Evolutionary conservation across 148 eudicot genomes (phyloP), one percentile per base, ranked within the genome.

Genomic region (Nyssa sinensis): DNA sequence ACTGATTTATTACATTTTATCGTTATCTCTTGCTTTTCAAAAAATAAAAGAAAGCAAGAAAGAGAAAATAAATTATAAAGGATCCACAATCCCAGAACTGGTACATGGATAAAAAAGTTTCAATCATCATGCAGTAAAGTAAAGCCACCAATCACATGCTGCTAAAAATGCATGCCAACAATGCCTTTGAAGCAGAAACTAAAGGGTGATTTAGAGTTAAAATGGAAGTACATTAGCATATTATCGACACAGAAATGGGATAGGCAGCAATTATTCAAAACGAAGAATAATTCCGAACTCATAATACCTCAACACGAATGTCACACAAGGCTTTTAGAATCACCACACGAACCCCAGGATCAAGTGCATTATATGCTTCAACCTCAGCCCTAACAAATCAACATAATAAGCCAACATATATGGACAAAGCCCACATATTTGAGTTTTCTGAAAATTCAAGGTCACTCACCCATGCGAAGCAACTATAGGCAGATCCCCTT

Each of bases 221-320:
- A 58, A 49, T 11, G 32, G 47, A 63, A 76, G n/a, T 24, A 25
- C 34, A 30, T 37, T 39, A 64, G 35, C 31, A 60, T 34, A 27
- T 23, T 62, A 73, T 7, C 62, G 29, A 51, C 14, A 62, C 55
- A 32, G 32, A 35, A 53, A 67, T 39, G 33, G 47, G 49, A 47
- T 62, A 58, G 33, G 32, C 44, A 75, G 67, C 59, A 65, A 30
- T 58, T 34, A 25, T 47, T 5, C 24, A 67, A 35, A 66, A 44
- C 60, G 2, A 66, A 16, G 59, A 35, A 34, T 67, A 19, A 39
- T 68, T 64, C 59, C 13, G 39, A 14, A 58, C 71, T 35, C 30
- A 64, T 73, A n/a, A 49, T 85, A 94, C 98, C 98, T 94, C 97
- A 78, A 94, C 98, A 49, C 98, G 98, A 73, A 94, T 94, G 77